Percentiles rank a stretch among this genome's conserved stretches.
Conservation (phyloP, 805 yeast species). For the Lachancea quebecensis region DNA sequence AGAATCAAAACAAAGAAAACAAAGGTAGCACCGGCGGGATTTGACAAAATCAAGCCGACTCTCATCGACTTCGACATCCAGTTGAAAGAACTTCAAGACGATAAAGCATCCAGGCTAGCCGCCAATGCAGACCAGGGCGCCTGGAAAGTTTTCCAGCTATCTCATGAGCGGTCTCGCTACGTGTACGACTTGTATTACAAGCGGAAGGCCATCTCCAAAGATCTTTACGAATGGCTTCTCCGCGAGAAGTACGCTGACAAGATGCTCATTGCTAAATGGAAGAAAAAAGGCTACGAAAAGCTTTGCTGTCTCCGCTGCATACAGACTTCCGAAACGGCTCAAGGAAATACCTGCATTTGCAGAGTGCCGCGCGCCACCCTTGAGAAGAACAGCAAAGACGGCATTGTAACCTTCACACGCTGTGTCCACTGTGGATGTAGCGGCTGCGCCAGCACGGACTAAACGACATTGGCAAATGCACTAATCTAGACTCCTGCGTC, state of each 20-base stretch:
- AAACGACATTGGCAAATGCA: conserved; percentile 7
- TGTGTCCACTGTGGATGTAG: conserved; percentile 81
- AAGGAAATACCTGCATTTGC: conserved; percentile 72
- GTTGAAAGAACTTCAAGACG: conserved; percentile 45
- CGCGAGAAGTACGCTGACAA: conserved; percentile 61
- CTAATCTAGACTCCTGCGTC: no score
- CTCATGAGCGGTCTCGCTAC: conserved; percentile 71
- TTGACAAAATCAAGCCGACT: conserved; percentile 59
- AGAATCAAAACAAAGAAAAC: conserved; percentile 18
- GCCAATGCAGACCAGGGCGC: conserved; percentile 49
- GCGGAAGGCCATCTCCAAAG: conserved; percentile 56
- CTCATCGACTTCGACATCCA: conserved; percentile 50
- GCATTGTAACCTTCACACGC: conserved; percentile 35
- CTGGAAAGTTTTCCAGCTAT: conserved; percentile 66
- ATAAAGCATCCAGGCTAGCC: conserved; percentile 35
- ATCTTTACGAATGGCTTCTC: conserved; percentile 67
- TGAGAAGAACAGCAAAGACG: conserved; percentile 27
- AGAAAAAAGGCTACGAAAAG: conserved; percentile 77
- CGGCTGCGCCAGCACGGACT: conserved; percentile 78
- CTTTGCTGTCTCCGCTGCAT: conserved; percentile 81
- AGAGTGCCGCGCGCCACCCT: conserved; percentile 66
- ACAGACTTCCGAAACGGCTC: conserved; percentile 51
- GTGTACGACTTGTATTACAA: conserved; percentile 68
- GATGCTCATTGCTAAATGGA: conserved; percentile 76
- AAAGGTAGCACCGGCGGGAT: conserved; percentile 68